Evolutionary conservation across 345 rosid species (phyloP), one percentile per base, ranked within the genome.

Genomic region (Psidium friedrichsthalianum): DNA sequence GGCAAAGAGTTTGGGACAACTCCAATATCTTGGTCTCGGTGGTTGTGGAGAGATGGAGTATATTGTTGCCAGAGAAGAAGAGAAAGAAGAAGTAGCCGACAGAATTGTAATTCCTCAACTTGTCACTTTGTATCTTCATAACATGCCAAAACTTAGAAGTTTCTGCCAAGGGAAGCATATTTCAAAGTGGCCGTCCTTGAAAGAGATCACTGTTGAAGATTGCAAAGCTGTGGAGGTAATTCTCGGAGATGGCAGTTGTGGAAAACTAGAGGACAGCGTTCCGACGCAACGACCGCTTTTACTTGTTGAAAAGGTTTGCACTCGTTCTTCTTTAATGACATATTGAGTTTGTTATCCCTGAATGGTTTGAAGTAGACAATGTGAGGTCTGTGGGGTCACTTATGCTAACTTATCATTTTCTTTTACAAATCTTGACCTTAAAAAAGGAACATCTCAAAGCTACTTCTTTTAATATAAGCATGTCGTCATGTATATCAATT

Each of bases 401-500:
- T 58, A 13, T 58, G 36, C 32, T n/a, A 13, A 5, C 18, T n/a
- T 58, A n/a, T 14, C 8, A 2, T 58, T 58, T 58, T n/a, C 69
- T 5, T 27, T 58, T n/a, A 58, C 32, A 40, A 58, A 58, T n/a
- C 11, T 58, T 57, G 3, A 5, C 4, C 12, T 58, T 11, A n/a
- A 58, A 58, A n/a, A 13, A 58, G 1, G n/a, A 58, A 58, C 32
- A 58, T n/a, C 6, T 58, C 8, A 58, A 58, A 58, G 18, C 16
- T 58, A 58, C 18, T 58, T 58, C 15, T n/a, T n/a, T 5, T 2
- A 12, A 58, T 5, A 12, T 2, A 2, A 58, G n/a, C 18, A 58
- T n/a, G 0, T 0, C 0, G 3, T 11, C 14, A 58, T 6, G 16
- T 5, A n/a, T 5, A 51, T 51, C 15, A 51, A 5, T n/a, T n/a